Base-by-base conservation (phyloP, 192 early-diverging fungal genomes). In the Gigaspora rosea region DNA sequence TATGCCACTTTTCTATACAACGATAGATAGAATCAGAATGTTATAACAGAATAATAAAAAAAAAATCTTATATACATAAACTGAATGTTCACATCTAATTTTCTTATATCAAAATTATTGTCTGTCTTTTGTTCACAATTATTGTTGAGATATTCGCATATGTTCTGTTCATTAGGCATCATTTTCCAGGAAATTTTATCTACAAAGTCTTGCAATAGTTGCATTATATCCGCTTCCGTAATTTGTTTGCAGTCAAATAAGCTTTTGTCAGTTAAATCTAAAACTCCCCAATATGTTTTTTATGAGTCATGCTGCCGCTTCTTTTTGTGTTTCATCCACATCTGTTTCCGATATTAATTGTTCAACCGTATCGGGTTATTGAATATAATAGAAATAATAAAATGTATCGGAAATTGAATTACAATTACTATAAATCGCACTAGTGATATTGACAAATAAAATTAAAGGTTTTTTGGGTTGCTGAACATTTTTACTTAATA, bases 31-130 rank as follows among this genome's bases (percentile, higher is more conserved):
- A 33, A 15, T 49, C 52, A 71, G 70, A 68, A 68, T 7, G 48
- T 8, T 68, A 68, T 68, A 68, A 65, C 50, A 4, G 13, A 1
- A 71, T 51, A 8, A 57, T n/a, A 71, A 41, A 50, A 71, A 71
- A 71, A 71, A 71, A 56, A 33, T n/a, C 57, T 36, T 71, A 71
- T 51, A 57, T 71, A 71, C 51, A 71, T 71, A 57, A 57, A 71
- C 52, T 71, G 70, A 20, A 71, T 56, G 13, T 71, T 71, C 33
- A 46, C 52, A 57, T 71, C 52, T 36, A 57, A 27, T 71, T 71
- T 71, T 57, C 20, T 58, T 41, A 57, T 71, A 41, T 36, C 70
- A 71, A 18, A 3, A 47, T 67, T 49, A 36, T 67, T 13, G 15
- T 35, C 15, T 12, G 27, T 47, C 51, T 35, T 71, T 71, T 71